phyloP scores from a whole-genome alignment of 2,329 filamentous ascomycete genomes.

The Claviceps quebecensis region DNA sequence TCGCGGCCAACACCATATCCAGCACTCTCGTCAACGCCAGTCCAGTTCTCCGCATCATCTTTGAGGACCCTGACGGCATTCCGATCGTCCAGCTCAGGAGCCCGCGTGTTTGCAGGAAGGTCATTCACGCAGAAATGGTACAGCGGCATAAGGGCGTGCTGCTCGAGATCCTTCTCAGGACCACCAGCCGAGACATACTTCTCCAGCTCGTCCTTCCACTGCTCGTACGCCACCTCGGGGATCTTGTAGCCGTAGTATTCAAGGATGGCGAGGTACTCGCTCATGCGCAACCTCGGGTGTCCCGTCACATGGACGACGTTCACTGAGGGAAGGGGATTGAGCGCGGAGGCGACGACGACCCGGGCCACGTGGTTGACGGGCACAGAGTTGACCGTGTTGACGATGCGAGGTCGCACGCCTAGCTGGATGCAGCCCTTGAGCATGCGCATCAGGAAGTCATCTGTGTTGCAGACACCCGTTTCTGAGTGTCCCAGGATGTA shows the following conservation, averaged over 20 bases:
- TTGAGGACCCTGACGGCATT: conserved; percentile 54
- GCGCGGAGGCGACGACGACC: conserved; percentile 59
- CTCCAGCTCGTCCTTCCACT: conserved; percentile 18
- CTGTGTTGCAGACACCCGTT: conserved; percentile 61
- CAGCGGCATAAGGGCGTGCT: conserved; percentile 38
- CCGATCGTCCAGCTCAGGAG: conserved; percentile 45
- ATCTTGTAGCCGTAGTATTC: conserved; percentile 60
- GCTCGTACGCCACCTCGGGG: conserved; percentile 55
- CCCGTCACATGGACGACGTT: conserved; percentile 66
- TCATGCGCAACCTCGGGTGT: conserved; percentile 32
- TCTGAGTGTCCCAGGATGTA: conserved; percentile 66
- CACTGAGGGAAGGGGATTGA: conserved; percentile 42
- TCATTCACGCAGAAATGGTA: conserved; percentile 55
- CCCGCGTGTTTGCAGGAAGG: conserved; percentile 52
- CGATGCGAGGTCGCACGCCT: conserved; percentile 55
- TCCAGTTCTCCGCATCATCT: conserved; percentile 44
- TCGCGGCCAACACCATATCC: conserved; percentile 20
- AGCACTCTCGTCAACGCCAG: conserved; percentile 40
- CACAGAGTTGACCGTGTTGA: conserved; percentile 80
- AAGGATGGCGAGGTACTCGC: conserved; percentile 53
- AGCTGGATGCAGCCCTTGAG: conserved; percentile 81
- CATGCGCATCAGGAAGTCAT: conserved; percentile 83
- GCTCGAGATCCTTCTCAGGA: conserved; percentile 15
- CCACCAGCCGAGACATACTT: conserved; percentile 14
- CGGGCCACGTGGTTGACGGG: conserved; percentile 72